phyloP scores from a whole-genome alignment of 2,329 filamentous ascomycete species.

The Apiospora rasikravindrae region DNA sequence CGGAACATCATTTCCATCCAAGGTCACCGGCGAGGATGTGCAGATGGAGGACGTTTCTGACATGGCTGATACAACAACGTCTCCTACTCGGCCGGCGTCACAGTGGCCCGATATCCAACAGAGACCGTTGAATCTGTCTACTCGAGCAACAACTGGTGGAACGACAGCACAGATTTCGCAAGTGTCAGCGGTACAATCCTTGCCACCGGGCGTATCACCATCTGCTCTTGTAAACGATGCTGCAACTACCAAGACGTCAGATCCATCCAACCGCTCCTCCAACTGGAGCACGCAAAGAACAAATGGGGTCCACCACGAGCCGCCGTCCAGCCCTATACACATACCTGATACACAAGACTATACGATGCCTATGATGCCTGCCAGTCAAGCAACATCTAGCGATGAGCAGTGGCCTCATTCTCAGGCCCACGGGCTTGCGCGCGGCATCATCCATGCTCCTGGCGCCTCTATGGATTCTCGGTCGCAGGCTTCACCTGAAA shows the following conservation, averaged over 20 bases:
- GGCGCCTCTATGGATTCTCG: conserved; percentile 32
- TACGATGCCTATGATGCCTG: conserved; percentile 31
- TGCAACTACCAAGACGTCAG: conserved; percentile 90
- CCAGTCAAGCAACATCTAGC: conserved; percentile 54
- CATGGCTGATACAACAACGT: conserved; percentile 50
- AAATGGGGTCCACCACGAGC: conserved; percentile 64
- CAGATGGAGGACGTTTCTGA: conserved; percentile 64
- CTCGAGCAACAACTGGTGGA: conserved; percentile 46
- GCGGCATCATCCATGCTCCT: conserved; percentile 46
- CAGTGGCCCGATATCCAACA: conserved; percentile 43
- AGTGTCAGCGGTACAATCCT: conserved; percentile 61
- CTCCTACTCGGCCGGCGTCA: conserved; percentile 56
- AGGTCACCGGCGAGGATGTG: conserved; percentile 59
- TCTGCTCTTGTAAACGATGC: conserved; percentile 78
- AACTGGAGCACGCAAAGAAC: conserved; percentile 75
- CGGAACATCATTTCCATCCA: conserved; percentile 57
- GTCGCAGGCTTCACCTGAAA: conserved; percentile 42
- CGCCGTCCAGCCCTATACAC: conserved; percentile 42
- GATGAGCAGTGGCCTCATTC: conserved; percentile 64
- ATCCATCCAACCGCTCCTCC: conserved; percentile 67
- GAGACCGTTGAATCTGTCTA: conserved; percentile 41
- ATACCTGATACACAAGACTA: conserved; percentile 61
- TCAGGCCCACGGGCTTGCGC: conserved; percentile 58
- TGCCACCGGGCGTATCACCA: conserved; percentile 63
- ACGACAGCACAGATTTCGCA: conserved; percentile 67